Base-by-base conservation (phyloP, 2,329 filamentous ascomycete species). In the Hypoxylon sp. region DNA sequence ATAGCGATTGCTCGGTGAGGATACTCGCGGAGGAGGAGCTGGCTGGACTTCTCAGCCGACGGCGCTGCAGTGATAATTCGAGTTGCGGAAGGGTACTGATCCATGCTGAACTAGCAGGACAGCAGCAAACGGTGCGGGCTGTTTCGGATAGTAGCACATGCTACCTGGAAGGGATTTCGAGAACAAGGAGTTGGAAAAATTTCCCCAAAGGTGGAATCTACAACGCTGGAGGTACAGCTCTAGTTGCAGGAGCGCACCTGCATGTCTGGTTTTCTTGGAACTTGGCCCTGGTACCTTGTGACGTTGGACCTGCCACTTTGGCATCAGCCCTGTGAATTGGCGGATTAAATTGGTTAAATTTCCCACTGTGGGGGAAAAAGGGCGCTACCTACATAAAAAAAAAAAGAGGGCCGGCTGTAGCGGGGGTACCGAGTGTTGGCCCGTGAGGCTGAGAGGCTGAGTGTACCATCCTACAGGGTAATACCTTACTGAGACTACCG, bases 1-100 rank as follows among this genome's bases (percentile, higher is more conserved):
- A 98, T 89, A 69, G 93, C 93, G 77, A 98, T 93, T 70, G 93
- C 91, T 70, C 95, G 92, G 77, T 93, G 89, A 71, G 93, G 93
- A 75, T 93, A 88, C 76, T 97, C 93, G 81, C 91, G 91, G 78
- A 97, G 89, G 74, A 96, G 87, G 65, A 97, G 88, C 74, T 91
- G 90, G 80, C 93, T 91, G 61, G 90, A 87, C 82, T 84, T 86
- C 63, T 88, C 85, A 67, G 81, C 79, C 45, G 83, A 80, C 12
- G 82, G 82, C 69, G 81, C 75, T 72, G 84, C 55, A 56, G 70
- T 80, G 63, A 81, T 78, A 67, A 75, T 80, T 81, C 82, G 84
- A 53, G 79, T 72, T 67, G 78, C 72, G 45, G 81, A 75, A 44
- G 72, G 73, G 60, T 78, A 76, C 75, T 81, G 78, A 74, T 86